Base-by-base conservation (phyloP, 2,329 filamentous ascomycete genomes). In the Cadophora gregata region DNA sequence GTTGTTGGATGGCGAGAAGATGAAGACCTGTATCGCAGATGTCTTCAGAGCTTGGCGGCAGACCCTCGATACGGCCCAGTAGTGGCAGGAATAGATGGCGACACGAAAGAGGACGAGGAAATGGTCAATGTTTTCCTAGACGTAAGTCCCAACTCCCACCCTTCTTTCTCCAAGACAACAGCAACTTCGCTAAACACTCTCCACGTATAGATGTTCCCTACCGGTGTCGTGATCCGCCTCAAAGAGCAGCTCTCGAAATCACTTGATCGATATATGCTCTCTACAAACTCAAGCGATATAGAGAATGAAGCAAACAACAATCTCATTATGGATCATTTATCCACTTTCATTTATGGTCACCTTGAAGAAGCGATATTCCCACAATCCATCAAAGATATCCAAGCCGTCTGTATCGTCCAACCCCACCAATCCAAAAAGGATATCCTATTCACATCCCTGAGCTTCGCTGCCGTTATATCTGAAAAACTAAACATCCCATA, bases 1-100 rank as follows among this genome's bases (percentile, higher is more conserved):
- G 56, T 45, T 7, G 56, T 59, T 27, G 56, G 56, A 29, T 59
- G 56, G 56, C 33, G 56, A 14, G 56, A 59, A 21, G 56, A 47
- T 21, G 36, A 24, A 9, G 38, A 45, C 9, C 29, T 59, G 12
- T 59, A 59, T 12, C 33, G 56, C 7, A 27, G 6, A 7, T 59
- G 56, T 47, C 56, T 59, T 1, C 21, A 59, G 31, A 14, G 36
- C 4, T 59, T 59, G 16, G 56, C 56, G 1, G 5, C 21, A 4
- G 38, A 47, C 42, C 36, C 33, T 16, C 6, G 19, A 21, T 59
- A 38, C n/a, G 36, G 38, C 3, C 56, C 56, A 3, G 7, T 59
- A 19, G 29, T 59, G 21, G 56, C 56, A 24, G 56, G 56, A 6
- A 45, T 59, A 38, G 56, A 59, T 27, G 56, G 56, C 3, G 56